phyloP scores from a whole-genome alignment of 108 stramenopile species.

The Schizochytrium sp. region DNA sequence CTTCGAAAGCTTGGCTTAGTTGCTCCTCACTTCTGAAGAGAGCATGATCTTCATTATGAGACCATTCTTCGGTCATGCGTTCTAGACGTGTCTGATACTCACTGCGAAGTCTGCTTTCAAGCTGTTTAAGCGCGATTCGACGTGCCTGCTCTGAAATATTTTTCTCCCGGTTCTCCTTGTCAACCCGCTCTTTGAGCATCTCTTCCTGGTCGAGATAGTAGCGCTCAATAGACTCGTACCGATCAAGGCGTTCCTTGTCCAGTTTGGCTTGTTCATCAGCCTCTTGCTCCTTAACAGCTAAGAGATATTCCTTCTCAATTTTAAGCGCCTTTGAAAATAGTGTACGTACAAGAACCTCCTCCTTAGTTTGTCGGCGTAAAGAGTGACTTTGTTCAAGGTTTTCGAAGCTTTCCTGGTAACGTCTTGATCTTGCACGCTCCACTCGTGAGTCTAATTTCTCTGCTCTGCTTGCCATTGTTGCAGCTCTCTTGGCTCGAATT shows the following conservation, averaged over 20 bases:
- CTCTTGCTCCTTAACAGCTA: neutral
- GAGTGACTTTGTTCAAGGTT: neutral
- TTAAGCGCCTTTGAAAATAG: slow-evolving; percentile 47
- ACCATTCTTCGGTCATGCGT: slow-evolving; percentile 27
- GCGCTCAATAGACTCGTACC: slow-evolving; percentile 1
- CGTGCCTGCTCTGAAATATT: slow-evolving; percentile 10
- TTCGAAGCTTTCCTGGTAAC: neutral
- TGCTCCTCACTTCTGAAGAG: neutral
- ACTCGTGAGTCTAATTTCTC: neutral
- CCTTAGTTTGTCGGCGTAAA: slow-evolving; percentile 19
- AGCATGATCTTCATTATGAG: neutral
- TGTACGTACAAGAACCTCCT: slow-evolving; percentile 13
- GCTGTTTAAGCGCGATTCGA: slow-evolving; percentile 55
- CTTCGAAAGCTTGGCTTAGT: slow-evolving; percentile 12
- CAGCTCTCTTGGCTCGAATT: neutral
- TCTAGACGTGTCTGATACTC: slow-evolving; percentile 32
- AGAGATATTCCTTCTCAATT: slow-evolving; percentile 35
- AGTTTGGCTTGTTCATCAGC: neutral
- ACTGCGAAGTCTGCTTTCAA: neutral
- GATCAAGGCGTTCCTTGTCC: slow-evolving; percentile 28
- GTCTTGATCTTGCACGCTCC: slow-evolving; percentile 7
- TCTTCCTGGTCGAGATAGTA: slow-evolving; percentile 51
- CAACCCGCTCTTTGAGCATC: slow-evolving; percentile 2
- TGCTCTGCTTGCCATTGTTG: neutral
- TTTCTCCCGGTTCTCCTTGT: slow-evolving; percentile 49